phyloP scores from a whole-genome alignment of 2,329 filamentous ascomycete genomes.

The Thielaviopsis ethacetica region DNA sequence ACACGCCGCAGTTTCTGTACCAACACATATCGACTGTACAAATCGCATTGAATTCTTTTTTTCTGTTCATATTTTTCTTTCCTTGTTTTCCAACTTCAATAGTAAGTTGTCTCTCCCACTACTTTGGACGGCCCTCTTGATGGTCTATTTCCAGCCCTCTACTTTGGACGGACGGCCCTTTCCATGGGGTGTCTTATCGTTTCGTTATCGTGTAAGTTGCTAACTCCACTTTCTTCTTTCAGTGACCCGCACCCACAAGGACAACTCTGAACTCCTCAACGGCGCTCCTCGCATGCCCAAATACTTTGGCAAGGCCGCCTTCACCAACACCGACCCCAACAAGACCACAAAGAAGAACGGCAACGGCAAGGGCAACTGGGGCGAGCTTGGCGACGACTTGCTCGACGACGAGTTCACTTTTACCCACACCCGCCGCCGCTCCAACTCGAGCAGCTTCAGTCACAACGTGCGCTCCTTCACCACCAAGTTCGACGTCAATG shows the following conservation, averaged over 20 bases:
- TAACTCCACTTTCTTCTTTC: constrained; percentile 12
- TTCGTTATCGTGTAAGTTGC: constrained; percentile 13
- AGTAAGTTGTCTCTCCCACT: not conserved
- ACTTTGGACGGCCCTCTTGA: not conserved
- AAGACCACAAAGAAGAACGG: constrained; percentile 89
- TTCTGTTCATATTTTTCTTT: not conserved
- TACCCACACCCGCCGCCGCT: constrained; percentile 73
- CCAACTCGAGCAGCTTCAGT: constrained; percentile 69
- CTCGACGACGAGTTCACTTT: constrained; percentile 72
- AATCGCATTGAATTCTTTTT: not conserved
- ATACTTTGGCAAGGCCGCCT: constrained; percentile 82
- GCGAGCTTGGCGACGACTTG: constrained; percentile 64
- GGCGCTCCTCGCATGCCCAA: constrained; percentile 82
- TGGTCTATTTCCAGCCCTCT: not conserved
- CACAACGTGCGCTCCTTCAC: constrained; percentile 64
- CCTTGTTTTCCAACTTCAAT: not conserved
- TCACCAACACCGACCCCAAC: constrained; percentile 66
- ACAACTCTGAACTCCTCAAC: constrained; percentile 45
- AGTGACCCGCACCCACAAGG: constrained; percentile 98
- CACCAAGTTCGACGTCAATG: constrained; percentile 90
- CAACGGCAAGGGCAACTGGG: constrained; percentile 87
- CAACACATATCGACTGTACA: not conserved
- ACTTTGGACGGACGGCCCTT: too few species aligned
- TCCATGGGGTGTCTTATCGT: not conserved
- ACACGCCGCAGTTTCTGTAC: not conserved